Percentiles rank a stretch among this genome's conserved stretches.
Conservation (phyloP, 345 rosid species). For the Ceriops tagal region DNA sequence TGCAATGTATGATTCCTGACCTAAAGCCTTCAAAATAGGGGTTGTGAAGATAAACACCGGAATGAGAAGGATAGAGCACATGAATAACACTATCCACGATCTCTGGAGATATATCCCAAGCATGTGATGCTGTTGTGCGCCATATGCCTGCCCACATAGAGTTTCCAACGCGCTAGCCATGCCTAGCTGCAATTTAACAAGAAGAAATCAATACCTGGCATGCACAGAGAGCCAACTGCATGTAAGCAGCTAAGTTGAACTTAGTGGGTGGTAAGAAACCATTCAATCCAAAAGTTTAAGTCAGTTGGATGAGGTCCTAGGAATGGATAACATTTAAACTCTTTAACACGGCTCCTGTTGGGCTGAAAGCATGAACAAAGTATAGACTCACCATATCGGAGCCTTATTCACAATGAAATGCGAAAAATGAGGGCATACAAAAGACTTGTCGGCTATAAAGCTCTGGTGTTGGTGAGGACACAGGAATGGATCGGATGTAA, state of each 20-base stretch:
- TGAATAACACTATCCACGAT: conserved; percentile 60
- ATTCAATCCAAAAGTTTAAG: background rate
- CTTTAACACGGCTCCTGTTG: too few species aligned
- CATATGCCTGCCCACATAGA: conserved; percentile 76
- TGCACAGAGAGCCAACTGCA: background rate
- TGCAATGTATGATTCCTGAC: conserved; percentile 51
- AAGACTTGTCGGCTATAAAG: too few species aligned
- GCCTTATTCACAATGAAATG: too few species aligned
- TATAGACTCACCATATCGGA: too few species aligned
- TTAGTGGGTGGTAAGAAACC: background rate
- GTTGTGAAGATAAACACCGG: conserved; percentile 53
- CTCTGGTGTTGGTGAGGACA: too few species aligned
- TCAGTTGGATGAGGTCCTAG: too few species aligned
- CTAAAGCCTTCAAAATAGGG: conserved; percentile 48
- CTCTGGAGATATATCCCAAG: conserved; percentile 78
- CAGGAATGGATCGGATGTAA: too few species aligned
- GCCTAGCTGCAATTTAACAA: conserved; percentile 46
- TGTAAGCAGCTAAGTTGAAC: background rate
- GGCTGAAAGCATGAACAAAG: too few species aligned
- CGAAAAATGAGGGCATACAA: too few species aligned
- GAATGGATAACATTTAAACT: too few species aligned
- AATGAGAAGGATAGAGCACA: conserved; percentile 36
- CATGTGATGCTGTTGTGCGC: conserved; percentile 77
- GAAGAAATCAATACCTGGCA: background rate
- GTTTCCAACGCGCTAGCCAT: conserved; percentile 86